phyloP scores from a whole-genome alignment of 2,329 filamentous ascomycete species.

The Aspergillus floridensis region DNA sequence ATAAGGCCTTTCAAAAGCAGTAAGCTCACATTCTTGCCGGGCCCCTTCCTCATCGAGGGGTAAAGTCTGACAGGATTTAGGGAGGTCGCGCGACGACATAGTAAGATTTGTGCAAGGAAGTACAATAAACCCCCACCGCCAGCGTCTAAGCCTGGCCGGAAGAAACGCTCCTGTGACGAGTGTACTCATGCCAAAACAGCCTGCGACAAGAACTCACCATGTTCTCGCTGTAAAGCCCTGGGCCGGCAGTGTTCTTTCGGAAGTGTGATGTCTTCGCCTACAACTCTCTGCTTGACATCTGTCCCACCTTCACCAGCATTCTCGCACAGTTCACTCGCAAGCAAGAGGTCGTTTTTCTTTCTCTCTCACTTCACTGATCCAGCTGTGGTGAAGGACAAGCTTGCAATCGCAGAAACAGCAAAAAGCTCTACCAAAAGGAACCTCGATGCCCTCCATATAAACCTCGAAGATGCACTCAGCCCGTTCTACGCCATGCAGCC shows the following conservation, averaged over 20 bases:
- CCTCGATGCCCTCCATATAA: slow-evolving; percentile 26
- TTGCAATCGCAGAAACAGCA: slow-evolving; percentile 33
- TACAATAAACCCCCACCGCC: slow-evolving; percentile 27
- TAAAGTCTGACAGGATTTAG: slow-evolving; percentile 11
- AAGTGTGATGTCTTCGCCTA: slow-evolving; percentile 2
- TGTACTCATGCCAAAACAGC: slow-evolving; percentile 28
- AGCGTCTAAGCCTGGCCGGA: slow-evolving; percentile 29
- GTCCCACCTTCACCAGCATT: slow-evolving; percentile 11
- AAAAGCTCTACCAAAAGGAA: slow-evolving; percentile 28
- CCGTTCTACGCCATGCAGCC: slow-evolving; percentile 19
- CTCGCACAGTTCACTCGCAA: neutral
- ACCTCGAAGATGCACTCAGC: slow-evolving; percentile 27
- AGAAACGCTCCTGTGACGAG: slow-evolving; percentile 29
- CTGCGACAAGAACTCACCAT: slow-evolving; percentile 26
- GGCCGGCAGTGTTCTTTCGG: slow-evolving; percentile 23
- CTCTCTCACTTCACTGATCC: slow-evolving; percentile 31
- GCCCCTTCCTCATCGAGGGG: neutral
- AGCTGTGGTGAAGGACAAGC: slow-evolving; percentile 24
- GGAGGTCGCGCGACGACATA: slow-evolving; percentile 31
- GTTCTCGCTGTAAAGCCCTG: slow-evolving; percentile 24
- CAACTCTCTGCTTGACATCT: neutral
- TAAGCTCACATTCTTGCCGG: slow-evolving; percentile 1
- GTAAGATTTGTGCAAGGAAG: slow-evolving; percentile 30
- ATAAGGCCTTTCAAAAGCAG: slow-evolving; percentile 30
- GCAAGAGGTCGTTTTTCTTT: slow-evolving; percentile 26